Conservation (phyloP, 331 rosid species). For the Rhamnella rubrinervis region DNA sequence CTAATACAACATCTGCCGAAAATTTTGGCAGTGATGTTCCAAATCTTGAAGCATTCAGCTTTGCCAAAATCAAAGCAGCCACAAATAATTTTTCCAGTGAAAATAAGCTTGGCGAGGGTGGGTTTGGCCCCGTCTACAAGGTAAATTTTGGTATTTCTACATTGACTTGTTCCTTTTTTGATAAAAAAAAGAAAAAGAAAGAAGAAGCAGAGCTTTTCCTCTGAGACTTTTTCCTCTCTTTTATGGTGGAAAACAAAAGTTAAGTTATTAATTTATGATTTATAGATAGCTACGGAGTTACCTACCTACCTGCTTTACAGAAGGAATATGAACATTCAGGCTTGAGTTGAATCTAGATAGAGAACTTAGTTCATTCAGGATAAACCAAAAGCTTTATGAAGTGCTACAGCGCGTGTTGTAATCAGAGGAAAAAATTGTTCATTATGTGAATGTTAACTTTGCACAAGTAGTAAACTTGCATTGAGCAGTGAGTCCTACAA, state of each 20-base stretch:
- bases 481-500: no score
- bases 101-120: conserved; percentile 65
- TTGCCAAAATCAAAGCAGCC: conserved; percentile 41
- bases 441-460: no score
- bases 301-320: background rate
- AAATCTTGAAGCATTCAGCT: conserved; percentile 36
- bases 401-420: background rate
- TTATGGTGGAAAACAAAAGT: no score
- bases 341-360: background rate
- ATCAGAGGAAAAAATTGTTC: no score
- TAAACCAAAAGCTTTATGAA: background rate
- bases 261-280: no score
- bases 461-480: no score
- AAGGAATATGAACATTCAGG: background rate
- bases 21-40: conserved; percentile 29
- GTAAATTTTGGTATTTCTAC: conserved; percentile 23
- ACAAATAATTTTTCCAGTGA: conserved; percentile 52
- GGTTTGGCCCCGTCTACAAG: conserved; percentile 60
- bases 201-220: no score
- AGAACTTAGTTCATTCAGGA: background rate
- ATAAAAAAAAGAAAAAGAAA: no score
- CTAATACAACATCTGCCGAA: conserved; percentile 17
- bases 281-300: no score
- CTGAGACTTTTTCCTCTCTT: no score
- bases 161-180: background rate